Base-by-base conservation (phyloP, 2,329 filamentous ascomycete genomes). In the Aaosphaeria arxii region DNA sequence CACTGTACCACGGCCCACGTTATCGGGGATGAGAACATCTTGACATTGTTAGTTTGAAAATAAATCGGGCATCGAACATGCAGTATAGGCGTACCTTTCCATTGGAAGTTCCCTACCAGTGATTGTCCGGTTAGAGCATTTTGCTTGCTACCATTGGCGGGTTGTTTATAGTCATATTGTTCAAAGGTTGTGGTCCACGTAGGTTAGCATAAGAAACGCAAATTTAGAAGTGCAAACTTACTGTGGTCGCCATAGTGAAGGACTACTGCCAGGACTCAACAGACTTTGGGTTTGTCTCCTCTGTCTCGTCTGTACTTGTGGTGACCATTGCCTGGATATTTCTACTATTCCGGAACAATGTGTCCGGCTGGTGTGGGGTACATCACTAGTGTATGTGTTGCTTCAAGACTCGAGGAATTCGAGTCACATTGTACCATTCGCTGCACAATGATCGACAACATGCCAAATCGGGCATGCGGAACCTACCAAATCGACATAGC, bases 1-100 rank as follows among this genome's bases (percentile, higher is more conserved):
- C 9, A 38, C 32, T 7, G 30, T 43, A 13, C 45, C 45, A 11
- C 13, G 5, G 28, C 45, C 45, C 28, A 36, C 30, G 2, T 43
- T 36, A n/a, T 47, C 40, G 5, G 40, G 31, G 11, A 47, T 47
- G 4, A 47, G 45, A 13, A 47, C 40, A 39, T 47, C 45, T 47
- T 11, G 9, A 13, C 38, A 39, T 28, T 31, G 30, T 42, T 24
- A 24, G 32, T 2, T 11, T 7, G 35, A 45, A 29, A 31, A 3
- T 24, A 24, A 3, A 2, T 24, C 17, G 17, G 17, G 17, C 17
- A 24, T 24, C 24, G 42, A 11, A 31, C 11, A 9, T n/a, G 11
- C 6, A 44, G 17, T 24, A 24, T 24, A 24, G 6, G 29, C 29
- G 13, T 40, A 46, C 44, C 44, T 29, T 46, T 46, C 44, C 44